Base-by-base conservation (phyloP, 2,329 filamentous ascomycete genomes). In the Colletotrichum limetticola region DNA sequence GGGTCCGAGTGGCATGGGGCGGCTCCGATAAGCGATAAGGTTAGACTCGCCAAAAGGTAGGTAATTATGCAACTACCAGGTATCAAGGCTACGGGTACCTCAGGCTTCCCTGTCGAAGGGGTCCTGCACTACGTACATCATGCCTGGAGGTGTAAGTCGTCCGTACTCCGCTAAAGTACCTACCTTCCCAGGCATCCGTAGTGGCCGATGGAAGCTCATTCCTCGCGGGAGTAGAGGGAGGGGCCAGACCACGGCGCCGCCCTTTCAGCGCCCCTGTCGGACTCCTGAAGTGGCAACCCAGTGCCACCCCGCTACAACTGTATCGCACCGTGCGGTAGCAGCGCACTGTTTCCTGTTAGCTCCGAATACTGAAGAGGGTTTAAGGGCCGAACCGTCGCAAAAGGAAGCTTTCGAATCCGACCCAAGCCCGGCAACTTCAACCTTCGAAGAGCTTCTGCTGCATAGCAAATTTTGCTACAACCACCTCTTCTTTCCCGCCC, bases 371-470 rank as follows among this genome's bases (percentile, higher is more conserved):
- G 46, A 64, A 6, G 67, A 71, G 71, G 71, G 66, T 69, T 68
- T 71, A 65, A 71, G 71, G 66, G 60, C 71, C 71, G 71, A 71
- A 72, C 67, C 71, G 60, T 73, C 60, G 67, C 56, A 35, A 66
- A 68, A 42, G 67, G 24, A 71, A 73, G 66, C 71, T 71, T 68
- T 68, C 66, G 28, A 64, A 26, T 70, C 35, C 53, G 66, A 65
- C 66, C 57, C 49, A 55, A 66, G 60, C 56, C 71, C 49, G 55
- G 61, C 60, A 60, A 70, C 69, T 59, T 68, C 69, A 70, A 56
- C 67, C 56, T 73, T 73, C 71, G 67, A 73, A 56, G 60, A 70
- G 71, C 71, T 73, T 73, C 71, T 26, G 59, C 60, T 30, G 67
- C 71, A 73, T 58, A 49, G 53, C 37, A 64, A 72, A 64, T 24